These are phyloP conservation scores for Leptodermis oblonga DNA, from an alignment of 257 asterid genomes.

Conservation along the genomic window DNA sequence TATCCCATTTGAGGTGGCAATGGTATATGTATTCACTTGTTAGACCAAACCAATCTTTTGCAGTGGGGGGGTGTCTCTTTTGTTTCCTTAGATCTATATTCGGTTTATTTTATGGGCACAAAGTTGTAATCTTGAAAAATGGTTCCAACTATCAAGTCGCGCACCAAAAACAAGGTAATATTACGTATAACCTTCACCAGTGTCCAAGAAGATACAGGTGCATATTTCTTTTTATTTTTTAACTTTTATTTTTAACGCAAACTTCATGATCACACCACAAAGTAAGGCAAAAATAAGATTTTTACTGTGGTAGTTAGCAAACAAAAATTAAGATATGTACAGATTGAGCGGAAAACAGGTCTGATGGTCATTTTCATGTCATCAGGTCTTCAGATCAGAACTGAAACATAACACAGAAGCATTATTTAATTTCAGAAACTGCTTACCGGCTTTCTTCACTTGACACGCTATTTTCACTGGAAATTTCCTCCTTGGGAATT, in stretches of 20 bases:
- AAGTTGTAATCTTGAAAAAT: background rate
- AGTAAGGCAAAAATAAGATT: background rate
- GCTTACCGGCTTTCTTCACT: constrained; percentile 62
- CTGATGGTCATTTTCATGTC: background rate
- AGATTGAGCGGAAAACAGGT: background rate
- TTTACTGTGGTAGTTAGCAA: background rate
- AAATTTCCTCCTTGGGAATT: constrained; percentile 64
- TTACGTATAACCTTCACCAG: background rate
- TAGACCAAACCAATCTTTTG: background rate
- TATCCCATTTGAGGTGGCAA: background rate
- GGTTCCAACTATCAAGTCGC: no score
- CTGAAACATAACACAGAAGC: background rate
- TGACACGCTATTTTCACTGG: constrained; percentile 34
- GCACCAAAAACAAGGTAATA: background rate
- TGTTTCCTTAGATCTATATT: background rate
- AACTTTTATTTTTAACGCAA: background rate
- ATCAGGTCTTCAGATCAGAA: background rate
- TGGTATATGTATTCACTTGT: background rate
- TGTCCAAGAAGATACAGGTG: no score
- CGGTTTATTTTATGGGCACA: background rate
- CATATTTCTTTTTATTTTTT: background rate
- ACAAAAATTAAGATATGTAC: background rate
- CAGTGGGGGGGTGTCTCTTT: background rate
- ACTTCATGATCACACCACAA: background rate
- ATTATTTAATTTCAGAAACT: background rate